Conservation (phyloP, 176 grass and related monocot species). For the Phoenix dactylifera region DNA sequence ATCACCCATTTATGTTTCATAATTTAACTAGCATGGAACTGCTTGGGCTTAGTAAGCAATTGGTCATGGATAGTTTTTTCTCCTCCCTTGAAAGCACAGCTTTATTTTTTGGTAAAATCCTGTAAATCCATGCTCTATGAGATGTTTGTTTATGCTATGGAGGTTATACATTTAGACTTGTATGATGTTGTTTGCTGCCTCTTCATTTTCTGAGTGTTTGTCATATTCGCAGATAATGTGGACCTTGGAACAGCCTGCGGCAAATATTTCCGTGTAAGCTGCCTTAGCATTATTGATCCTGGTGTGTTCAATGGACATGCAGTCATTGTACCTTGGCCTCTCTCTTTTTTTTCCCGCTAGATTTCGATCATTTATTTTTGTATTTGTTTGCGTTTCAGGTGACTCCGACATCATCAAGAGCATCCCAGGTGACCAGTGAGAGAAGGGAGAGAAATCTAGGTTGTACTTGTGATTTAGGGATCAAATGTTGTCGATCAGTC, state of each 20-base stretch:
- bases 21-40: too few species aligned
- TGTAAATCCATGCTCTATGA: too few species aligned
- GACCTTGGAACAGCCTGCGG: conserved; percentile 93
- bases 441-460: conserved; percentile 2
- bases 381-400: conserved; percentile 34
- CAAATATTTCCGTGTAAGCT: conserved; percentile 89
- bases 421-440: conserved; percentile 57
- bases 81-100: too few species aligned
- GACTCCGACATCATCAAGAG: conserved; percentile 92
- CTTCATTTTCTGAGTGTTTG: not conserved
- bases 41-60: too few species aligned
- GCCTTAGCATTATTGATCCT: conserved; percentile 88
- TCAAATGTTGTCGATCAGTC: too few species aligned
- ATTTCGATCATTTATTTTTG: not conserved
- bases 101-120: too few species aligned
- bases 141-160: too few species aligned
- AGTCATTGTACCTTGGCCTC: not conserved
- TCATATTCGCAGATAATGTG: conserved; percentile 59
- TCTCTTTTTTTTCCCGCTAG: not conserved
- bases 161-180: too few species aligned
- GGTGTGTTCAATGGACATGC: conserved; percentile 22
- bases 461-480: not conserved
- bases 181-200: not conserved
- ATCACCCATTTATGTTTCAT: too few species aligned
- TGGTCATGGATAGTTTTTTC: too few species aligned